A percentile compares a stretch with the other conserved stretches of the same genome.
These are phyloP conservation scores for Sherardia arvensis DNA, from an alignment of 257 asterid genomes.

Conservation along the genomic window DNA sequence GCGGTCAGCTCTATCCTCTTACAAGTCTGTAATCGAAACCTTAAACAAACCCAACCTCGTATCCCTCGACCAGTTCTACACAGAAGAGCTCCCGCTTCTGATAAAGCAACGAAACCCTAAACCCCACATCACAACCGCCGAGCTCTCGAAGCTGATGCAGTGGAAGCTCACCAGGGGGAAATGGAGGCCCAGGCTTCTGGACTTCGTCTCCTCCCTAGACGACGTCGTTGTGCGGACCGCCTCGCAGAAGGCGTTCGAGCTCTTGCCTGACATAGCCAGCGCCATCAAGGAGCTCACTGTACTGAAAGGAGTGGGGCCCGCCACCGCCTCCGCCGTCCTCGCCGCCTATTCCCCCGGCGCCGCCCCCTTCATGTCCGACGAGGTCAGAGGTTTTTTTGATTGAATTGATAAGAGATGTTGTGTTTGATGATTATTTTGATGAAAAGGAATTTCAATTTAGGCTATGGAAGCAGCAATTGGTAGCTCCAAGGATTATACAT, in stretches of 20 bases:
- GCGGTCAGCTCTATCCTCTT: constrained; percentile 51
- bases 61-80: constrained; percentile 69
- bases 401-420: not conserved
- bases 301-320: constrained; percentile 87
- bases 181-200: constrained; percentile 75
- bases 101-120: constrained; percentile 56
- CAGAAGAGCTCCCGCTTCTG: constrained; percentile 52
- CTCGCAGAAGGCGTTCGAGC: constrained; percentile 60
- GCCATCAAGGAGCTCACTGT: constrained; percentile 60
- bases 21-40: constrained; percentile 31
- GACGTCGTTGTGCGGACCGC: constrained; percentile 56
- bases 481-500: constrained; percentile 61
- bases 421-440: not conserved
- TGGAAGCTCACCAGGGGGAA: constrained; percentile 92
- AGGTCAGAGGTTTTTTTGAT: constrained; percentile 26
- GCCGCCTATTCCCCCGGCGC: constrained; percentile 78
- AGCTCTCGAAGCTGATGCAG: constrained; percentile 66
- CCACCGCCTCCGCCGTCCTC: constrained; percentile 88
- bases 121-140: constrained; percentile 53
- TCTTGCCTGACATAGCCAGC: constrained; percentile 52
- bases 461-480: constrained; percentile 70
- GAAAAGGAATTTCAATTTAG: constrained; percentile 21
- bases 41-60: constrained; percentile 53
- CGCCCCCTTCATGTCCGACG: constrained; percentile 91
- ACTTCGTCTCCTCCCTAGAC: constrained; percentile 50